phyloP scores from a whole-genome alignment of 768 basidiomycete species.

The Hygrocybe punicea region DNA sequence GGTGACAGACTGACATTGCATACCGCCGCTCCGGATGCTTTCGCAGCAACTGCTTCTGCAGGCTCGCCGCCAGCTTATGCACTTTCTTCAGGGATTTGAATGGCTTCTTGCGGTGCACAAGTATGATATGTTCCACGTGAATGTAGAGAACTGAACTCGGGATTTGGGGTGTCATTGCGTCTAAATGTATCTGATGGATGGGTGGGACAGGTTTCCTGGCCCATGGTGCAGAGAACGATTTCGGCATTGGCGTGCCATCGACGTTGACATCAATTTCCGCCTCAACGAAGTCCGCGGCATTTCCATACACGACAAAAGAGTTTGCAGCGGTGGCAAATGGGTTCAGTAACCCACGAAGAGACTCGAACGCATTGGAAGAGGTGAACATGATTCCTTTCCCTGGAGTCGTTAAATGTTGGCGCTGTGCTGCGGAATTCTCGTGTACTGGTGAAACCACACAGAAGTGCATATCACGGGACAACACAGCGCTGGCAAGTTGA shows the following conservation, averaged over 20 bases:
- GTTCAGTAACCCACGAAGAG: neutral
- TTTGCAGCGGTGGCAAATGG: neutral
- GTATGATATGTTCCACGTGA: slow-evolving; percentile 2
- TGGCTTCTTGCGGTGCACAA: neutral
- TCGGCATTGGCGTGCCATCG: neutral
- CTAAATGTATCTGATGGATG: neutral
- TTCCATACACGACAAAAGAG: slow-evolving; percentile 1
- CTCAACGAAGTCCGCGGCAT: neutral
- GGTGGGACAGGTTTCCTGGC: neutral
- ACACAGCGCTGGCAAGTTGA: neutral
- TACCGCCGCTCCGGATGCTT: slow-evolving; percentile 3
- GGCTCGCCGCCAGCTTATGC: neutral
- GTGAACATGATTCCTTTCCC: neutral
- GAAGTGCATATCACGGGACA: neutral
- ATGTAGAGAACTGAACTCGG: too few relatives aligned
- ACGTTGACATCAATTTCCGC: neutral
- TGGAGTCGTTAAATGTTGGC: neutral
- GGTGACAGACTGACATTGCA: neutral
- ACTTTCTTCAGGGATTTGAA: slow-evolving; percentile 4
- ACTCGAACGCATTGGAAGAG: neutral
- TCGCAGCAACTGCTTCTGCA: slow-evolving; percentile 1
- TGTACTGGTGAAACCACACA: neutral
- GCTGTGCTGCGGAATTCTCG: neutral
- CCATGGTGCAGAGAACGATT: neutral
- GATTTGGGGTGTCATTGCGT: too few relatives aligned